A percentile compares a stretch with the other conserved stretches of the same genome.
These are phyloP conservation scores for Talaromyces verruculosus DNA, from an alignment of 2,329 filamentous ascomycete species.

Conservation along the genomic window DNA sequence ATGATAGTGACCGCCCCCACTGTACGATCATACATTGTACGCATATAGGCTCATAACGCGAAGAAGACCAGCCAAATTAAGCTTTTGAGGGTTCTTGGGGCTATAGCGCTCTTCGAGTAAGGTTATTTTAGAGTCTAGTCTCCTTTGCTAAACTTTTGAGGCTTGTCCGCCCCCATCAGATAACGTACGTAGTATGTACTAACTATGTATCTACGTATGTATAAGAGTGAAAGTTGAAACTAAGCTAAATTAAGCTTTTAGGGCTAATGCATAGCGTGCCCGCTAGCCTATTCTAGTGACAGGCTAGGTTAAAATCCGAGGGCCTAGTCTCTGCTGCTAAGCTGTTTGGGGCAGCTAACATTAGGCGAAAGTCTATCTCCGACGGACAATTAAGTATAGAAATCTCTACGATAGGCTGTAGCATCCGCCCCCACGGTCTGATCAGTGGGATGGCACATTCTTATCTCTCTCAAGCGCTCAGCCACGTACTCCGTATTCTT, in stretches of 20 bases:
- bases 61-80: not conserved
- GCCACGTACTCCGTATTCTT: not conserved
- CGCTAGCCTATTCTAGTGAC: not conserved
- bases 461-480: not conserved
- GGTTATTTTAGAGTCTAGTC: not conserved
- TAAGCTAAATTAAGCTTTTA: slow-evolving; percentile 3
- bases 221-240: not conserved
- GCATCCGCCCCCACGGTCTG: not conserved
- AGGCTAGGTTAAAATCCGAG: not conserved
- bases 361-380: not conserved
- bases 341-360: not conserved
- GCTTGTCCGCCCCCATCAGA: not conserved
- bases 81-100: not conserved
- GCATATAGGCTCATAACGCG: not conserved
- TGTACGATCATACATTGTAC: not conserved
- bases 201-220: not conserved
- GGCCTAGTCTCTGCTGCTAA: not conserved
- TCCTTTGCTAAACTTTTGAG: not conserved
- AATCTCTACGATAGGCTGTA: not conserved
- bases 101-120: not conserved
- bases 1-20: not conserved
- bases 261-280: not conserved
- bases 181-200: not conserved
- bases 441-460: not conserved
- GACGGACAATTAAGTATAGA: not conserved